Conservation (phyloP, 2,329 filamentous ascomycete genomes). For the Apiospora pterosperma region DNA sequence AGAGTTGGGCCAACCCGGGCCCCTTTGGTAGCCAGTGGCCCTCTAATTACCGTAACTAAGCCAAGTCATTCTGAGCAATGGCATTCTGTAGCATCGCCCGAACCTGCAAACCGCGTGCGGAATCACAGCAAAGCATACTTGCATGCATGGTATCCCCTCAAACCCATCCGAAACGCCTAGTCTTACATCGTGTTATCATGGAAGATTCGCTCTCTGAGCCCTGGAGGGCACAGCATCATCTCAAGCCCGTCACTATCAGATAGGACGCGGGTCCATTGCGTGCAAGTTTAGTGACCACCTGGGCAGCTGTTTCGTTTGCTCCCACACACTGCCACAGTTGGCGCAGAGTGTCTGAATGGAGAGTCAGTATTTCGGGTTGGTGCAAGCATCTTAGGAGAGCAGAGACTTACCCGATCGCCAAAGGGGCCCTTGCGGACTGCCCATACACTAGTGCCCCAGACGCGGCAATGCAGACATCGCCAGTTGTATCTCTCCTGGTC, state of each 20-base stretch:
- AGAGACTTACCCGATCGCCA: slow-evolving; percentile 69
- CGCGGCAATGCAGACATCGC: slow-evolving; percentile 83
- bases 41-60: background rate
- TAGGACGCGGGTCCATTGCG: slow-evolving; percentile 27
- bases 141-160: slow-evolving; percentile 4
- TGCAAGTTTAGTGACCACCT: slow-evolving; percentile 73
- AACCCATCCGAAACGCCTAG: slow-evolving; percentile 9
- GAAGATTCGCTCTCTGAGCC: background rate
- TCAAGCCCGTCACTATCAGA: slow-evolving; percentile 6
- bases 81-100: background rate
- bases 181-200: slow-evolving; percentile 8
- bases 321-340: slow-evolving; percentile 87
- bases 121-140: background rate
- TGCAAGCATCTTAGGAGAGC: background rate
- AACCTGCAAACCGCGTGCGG: background rate
- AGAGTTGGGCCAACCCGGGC: background rate
- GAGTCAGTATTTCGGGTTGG: slow-evolving; percentile 16
- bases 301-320: slow-evolving; percentile 80
- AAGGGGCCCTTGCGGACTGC: slow-evolving; percentile 87
- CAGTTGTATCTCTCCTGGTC: slow-evolving; percentile 79
- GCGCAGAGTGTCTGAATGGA: slow-evolving; percentile 73
- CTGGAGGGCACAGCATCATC: background rate
- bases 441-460: slow-evolving; percentile 91
- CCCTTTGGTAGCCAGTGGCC: background rate
- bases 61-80: background rate